A percentile compares a stretch with the other conserved stretches of the same genome.
Conservation (phyloP, 164 flowering plant genomes). For the Macadamia integrifolia region DNA sequence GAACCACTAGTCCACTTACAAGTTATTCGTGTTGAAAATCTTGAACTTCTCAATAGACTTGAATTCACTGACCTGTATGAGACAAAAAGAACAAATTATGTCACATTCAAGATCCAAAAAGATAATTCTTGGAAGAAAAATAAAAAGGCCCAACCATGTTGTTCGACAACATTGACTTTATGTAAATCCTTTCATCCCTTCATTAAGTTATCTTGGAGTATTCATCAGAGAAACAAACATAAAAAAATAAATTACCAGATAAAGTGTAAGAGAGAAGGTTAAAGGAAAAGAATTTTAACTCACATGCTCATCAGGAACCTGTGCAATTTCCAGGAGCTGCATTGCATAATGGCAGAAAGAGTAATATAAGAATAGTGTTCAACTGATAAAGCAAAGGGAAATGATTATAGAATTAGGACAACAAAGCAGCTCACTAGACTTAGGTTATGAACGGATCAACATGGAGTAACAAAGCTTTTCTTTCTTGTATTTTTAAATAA, state of each 20-base stretch:
- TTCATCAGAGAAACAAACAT: too few relatives aligned
- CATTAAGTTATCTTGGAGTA: too few relatives aligned
- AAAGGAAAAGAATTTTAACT: constrained; percentile 15
- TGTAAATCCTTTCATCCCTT: too few relatives aligned
- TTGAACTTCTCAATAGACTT: constrained; percentile 96
- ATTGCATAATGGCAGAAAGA: constrained; percentile 11
- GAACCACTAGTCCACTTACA: constrained; percentile 40
- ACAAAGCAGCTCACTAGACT: not conserved
- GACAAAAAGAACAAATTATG: constrained; percentile 6
- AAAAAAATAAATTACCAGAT: not conserved
- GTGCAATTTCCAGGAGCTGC: constrained; percentile 97
- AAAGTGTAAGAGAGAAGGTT: not conserved
- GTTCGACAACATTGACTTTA: not conserved
- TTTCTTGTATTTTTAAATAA: too few relatives aligned
- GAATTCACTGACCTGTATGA: constrained; percentile 71
- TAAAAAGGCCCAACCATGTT: not conserved
- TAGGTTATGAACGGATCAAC: too few relatives aligned
- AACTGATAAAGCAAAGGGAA: not conserved
- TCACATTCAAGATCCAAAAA: not conserved
- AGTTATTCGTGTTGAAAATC: constrained; percentile 87
- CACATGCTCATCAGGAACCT: constrained; percentile 84
- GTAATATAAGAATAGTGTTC: not conserved
- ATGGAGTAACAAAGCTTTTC: too few relatives aligned
- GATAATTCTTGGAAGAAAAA: not conserved
- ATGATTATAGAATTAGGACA: not conserved